Conservation (phyloP, 1,284 basidiomycete genomes). For the Tausonia pullulans region DNA sequence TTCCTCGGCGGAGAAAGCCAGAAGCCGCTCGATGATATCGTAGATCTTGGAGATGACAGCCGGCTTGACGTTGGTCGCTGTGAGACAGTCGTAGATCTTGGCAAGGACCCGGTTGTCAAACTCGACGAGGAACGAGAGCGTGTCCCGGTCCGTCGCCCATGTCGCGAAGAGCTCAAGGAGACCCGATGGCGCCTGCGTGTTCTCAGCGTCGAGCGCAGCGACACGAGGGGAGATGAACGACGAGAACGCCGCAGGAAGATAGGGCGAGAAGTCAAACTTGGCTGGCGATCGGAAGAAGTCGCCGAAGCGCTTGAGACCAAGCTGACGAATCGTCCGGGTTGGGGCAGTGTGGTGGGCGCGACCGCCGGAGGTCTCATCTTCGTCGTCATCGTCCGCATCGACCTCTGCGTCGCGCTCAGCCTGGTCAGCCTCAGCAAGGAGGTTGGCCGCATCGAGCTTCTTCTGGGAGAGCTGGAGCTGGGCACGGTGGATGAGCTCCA, state of each 20-base stretch:
- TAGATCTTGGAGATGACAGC: conserved; percentile 68
- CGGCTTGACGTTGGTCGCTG: conserved; percentile 76
- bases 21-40: conserved; percentile 69
- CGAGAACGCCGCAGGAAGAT: conserved; percentile 55
- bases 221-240: conserved; percentile 75
- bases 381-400: conserved; percentile 32
- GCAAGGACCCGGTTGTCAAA: conserved; percentile 61
- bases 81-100: conserved; percentile 68
- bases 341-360: conserved; percentile 33
- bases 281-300: conserved; percentile 65
- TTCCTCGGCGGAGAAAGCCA: conserved; percentile 46
- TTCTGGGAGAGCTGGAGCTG: conserved; percentile 46
- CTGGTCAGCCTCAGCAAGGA: conserved; percentile 30
- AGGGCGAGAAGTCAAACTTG: conserved; percentile 66
- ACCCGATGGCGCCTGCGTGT: conserved; percentile 83
- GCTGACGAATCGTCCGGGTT: conserved; percentile 57
- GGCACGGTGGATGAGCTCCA: conserved; percentile 54
- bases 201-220: conserved; percentile 62
- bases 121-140: conserved; percentile 52
- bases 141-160: conserved; percentile 56
- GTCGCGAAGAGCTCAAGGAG: conserved; percentile 74
- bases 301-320: conserved; percentile 72
- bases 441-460: conserved; percentile 19
- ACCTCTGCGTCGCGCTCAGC: conserved; percentile 32
- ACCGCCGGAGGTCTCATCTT: conserved; percentile 27